These are phyloP conservation scores for Phytophthora cryptogea DNA, from an alignment of 352 stramenopile genomes.

Conservation along the genomic window DNA sequence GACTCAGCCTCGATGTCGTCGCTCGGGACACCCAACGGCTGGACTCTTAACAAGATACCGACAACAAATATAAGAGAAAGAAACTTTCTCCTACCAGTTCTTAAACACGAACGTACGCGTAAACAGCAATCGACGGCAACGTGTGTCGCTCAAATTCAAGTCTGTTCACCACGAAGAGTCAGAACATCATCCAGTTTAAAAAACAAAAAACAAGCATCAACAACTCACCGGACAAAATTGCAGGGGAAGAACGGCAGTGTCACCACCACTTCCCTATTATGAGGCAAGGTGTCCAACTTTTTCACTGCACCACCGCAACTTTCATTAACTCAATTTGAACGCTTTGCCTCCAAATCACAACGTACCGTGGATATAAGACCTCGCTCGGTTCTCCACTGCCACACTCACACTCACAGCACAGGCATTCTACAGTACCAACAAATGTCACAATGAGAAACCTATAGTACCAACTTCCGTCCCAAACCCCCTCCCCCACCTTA, in stretches of 20 bases:
- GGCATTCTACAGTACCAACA: conserved; percentile 46
- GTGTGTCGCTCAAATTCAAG: conserved; percentile 56
- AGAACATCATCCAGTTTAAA: background rate
- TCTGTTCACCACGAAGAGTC: conserved; percentile 19
- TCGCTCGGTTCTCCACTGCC: conserved; percentile 64
- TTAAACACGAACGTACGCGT: conserved; percentile 43
- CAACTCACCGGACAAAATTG: conserved; percentile 55
- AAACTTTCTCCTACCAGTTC: background rate
- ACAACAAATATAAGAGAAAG: background rate
- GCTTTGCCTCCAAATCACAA: background rate
- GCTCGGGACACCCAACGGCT: conserved; percentile 51
- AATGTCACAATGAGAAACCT: background rate
- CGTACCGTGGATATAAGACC: conserved; percentile 62
- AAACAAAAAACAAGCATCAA: background rate
- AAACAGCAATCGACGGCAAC: conserved; percentile 65
- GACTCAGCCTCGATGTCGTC: conserved; percentile 59
- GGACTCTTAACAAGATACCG: conserved; percentile 32
- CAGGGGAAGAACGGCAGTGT: conserved; percentile 68
- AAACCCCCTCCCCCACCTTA: conserved; percentile 39
- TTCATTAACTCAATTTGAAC: background rate
- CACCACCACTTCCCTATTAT: conserved; percentile 59
- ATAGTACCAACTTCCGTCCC: background rate
- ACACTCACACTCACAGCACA: conserved; percentile 68
- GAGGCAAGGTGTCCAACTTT: conserved; percentile 48
- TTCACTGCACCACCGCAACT: conserved; percentile 42